Base-by-base conservation (phyloP, 176 grass and related monocot species). In the Triticum aestivum region DNA sequence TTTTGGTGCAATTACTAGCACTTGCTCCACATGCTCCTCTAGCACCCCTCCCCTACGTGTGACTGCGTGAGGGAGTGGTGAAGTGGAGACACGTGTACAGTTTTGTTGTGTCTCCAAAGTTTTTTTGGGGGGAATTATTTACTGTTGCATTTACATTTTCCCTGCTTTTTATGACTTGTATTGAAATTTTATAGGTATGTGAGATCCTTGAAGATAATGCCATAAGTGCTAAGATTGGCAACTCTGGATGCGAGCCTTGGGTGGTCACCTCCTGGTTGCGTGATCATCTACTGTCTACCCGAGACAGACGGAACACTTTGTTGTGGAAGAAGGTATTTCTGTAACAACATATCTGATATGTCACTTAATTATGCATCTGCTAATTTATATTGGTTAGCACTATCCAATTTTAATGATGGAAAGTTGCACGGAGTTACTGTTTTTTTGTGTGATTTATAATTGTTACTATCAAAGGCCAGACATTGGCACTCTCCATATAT, bases 321-420 rank as follows among this genome's bases (percentile, higher is more conserved):
- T 73, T 98, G 78, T 98, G 96, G 96, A 98, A 94, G 42, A 95
- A 98, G 93, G 96, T 98, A 88, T 6, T 75, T 75, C 20, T 83
- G 35, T 84, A 17, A 65, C 66, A 73, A 6, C 42, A 77, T 38
- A 26, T 82, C 7, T 24, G 24, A 24, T 24, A 24, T 24, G 24
- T 27, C 18, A 73, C 13, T 79, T 69, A 37, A 61, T 49, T 34
- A 37, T 83, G 51, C 58, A 86, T 9, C 61, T 27, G 5, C 78
- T 79, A 9, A 78, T 30, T 70, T 70, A 1, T 68, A 51, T 77
- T 82, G 47, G 37, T 51, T 69, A 69, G 21, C 63, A 5, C 17
- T 44, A 61, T 13, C 30, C 20, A 5, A 23, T 3, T 39, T 71
- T 41, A 67, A 33, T 17, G 2, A 67, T 33, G 29, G 59, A 33